Percentiles rank a stretch among this genome's conserved stretches.
Conservation (phyloP, 495 filamentous ascomycete species). For the Tuber indicum region DNA sequence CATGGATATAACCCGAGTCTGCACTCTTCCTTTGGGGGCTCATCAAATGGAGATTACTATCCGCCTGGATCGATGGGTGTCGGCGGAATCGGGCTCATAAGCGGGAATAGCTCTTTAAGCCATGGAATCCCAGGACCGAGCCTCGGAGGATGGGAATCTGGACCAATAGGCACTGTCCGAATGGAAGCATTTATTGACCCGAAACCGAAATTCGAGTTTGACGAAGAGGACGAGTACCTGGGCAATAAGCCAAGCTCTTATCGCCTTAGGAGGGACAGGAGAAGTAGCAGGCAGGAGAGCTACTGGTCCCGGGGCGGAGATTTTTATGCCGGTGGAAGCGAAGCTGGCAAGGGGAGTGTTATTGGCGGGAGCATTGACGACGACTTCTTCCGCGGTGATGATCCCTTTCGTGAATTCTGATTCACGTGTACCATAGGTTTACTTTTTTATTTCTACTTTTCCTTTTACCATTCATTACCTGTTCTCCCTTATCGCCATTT, state of each 20-base stretch:
- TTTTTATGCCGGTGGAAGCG: constrained; percentile 40
- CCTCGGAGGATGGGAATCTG: constrained; percentile 42
- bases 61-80: constrained; percentile 29
- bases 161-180: constrained; percentile 73
- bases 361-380: constrained; percentile 44
- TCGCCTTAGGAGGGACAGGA: constrained; percentile 47
- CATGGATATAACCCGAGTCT: constrained; percentile 43
- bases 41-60: constrained; percentile 38
- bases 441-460: not conserved
- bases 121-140: constrained; percentile 23
- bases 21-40: constrained; percentile 40
- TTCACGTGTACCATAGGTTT: not conserved
- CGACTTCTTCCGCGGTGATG: constrained; percentile 42
- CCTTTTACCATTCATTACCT: not conserved
- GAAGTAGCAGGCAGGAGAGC: constrained; percentile 50
- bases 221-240: constrained; percentile 49
- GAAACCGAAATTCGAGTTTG: constrained; percentile 47
- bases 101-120: constrained; percentile 28
- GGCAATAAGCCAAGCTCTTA: constrained; percentile 48
- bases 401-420: constrained; percentile 48
- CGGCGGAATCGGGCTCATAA: constrained; percentile 39
- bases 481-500: not conserved
- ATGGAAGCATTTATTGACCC: constrained; percentile 93
- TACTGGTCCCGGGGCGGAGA: constrained; percentile 48
- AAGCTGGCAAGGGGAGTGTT: constrained; percentile 18